These are phyloP conservation scores for Pseudognaphalium luteoalbum DNA, from an alignment of 129 eudicot species.

Conservation along the genomic window DNA sequence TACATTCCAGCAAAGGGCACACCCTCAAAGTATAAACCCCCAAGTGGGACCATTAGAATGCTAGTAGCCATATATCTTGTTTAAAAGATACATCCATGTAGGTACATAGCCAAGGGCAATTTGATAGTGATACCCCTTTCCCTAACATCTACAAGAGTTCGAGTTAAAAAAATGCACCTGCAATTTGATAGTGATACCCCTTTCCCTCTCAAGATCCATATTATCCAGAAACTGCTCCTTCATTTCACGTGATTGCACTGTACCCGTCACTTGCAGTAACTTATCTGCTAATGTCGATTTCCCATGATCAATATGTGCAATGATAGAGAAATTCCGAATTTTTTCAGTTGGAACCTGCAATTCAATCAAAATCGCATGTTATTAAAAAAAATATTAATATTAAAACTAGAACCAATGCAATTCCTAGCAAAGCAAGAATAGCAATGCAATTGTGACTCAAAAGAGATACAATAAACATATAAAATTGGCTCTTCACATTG, in stretches of 20 bases:
- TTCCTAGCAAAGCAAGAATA: neutral
- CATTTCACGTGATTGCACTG: conserved; percentile 92
- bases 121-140: too few species aligned
- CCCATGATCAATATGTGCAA: conserved; percentile 99
- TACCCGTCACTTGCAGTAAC: conserved; percentile 92
- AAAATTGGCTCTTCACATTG: neutral
- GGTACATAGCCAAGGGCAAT: too few species aligned
- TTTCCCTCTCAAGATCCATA: conserved; percentile 98
- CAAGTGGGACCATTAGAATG: neutral
- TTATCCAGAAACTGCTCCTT: conserved; percentile 98
- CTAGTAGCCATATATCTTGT: neutral
- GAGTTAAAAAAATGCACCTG: conserved; percentile 55
- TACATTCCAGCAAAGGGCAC: neutral
- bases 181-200: conserved; percentile 95
- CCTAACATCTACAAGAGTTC: neutral
- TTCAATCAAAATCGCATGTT: conserved; percentile 8
- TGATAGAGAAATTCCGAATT: conserved; percentile 86
- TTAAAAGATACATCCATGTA: neutral
- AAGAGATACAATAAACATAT: conserved; percentile 1
- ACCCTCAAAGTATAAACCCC: conserved; percentile 4
- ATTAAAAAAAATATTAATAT: too few species aligned
- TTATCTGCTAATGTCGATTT: conserved; percentile 99
- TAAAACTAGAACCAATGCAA: neutral
- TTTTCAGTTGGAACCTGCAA: conserved; percentile 80
- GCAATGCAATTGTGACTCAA: conserved; percentile 3